Percentiles rank a stretch among this genome's conserved stretches.
These are phyloP conservation scores for Acanthamoeba sp. DNA, from an alignment of 208 protist genomes.

Conservation along the genomic window DNA sequence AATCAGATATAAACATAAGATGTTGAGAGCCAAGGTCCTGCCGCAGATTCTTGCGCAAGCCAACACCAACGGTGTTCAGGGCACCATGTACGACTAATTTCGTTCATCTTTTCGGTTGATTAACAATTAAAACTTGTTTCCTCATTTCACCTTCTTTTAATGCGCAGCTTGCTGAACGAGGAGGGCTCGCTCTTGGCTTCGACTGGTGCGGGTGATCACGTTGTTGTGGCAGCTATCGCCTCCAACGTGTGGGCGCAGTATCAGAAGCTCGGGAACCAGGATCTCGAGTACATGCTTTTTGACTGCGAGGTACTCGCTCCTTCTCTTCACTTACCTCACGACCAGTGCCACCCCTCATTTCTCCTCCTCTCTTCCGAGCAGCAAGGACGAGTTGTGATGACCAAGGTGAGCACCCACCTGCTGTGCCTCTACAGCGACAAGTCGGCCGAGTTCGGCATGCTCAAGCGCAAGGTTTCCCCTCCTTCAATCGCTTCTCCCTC, in stretches of 20 bases:
- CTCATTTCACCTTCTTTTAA: neutral
- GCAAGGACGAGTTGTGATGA: constrained; percentile 56
- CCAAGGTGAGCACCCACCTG: constrained; percentile 51
- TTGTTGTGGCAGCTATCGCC: constrained; percentile 39
- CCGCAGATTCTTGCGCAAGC: constrained; percentile 62
- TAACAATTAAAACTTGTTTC: neutral
- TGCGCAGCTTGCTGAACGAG: constrained; percentile 26
- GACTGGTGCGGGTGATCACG: constrained; percentile 30
- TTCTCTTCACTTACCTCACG: no score
- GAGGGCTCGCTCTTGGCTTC: constrained; percentile 50
- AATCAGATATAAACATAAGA: no score
- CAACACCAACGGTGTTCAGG: constrained; percentile 65
- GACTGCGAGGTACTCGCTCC: constrained; percentile 25
- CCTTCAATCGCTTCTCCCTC: neutral
- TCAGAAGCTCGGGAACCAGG: neutral
- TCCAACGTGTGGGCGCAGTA: constrained; percentile 69
- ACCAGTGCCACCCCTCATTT: neutral
- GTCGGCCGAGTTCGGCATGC: constrained; percentile 67
- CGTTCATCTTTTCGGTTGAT: neutral
- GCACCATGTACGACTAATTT: constrained; percentile 47
- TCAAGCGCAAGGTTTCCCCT: constrained; percentile 68
- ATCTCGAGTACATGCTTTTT: constrained; percentile 65
- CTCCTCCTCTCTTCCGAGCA: neutral
- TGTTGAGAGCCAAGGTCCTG: constrained; percentile 55
- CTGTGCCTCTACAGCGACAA: constrained; percentile 71